Conservation (phyloP, 2,329 filamentous ascomycete genomes). For the Ambrosiella cleistominuta region DNA sequence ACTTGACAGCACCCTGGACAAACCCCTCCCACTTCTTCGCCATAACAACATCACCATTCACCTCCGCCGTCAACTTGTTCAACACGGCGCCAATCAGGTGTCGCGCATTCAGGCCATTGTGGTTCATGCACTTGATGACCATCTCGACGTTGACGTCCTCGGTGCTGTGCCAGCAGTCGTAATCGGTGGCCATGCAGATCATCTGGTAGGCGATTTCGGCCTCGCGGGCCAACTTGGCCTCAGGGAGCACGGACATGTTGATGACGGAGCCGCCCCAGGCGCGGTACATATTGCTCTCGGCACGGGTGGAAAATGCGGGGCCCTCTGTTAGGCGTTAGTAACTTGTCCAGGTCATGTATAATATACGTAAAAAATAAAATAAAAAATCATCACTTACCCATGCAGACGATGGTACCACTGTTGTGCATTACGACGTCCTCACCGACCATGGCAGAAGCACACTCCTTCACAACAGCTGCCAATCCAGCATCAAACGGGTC, state of each 20-base stretch:
- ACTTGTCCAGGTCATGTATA: neutral
- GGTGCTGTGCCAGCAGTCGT: constrained; percentile 87
- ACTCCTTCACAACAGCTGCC: constrained; percentile 58
- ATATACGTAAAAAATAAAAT: neutral
- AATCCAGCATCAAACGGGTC: constrained; percentile 80
- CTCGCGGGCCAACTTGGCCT: constrained; percentile 89
- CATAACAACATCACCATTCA: constrained; percentile 55
- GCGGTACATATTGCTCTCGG: constrained; percentile 90
- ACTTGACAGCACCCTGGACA: constrained; percentile 58
- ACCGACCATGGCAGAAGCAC: constrained; percentile 58
- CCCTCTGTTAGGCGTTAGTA: constrained; percentile 43
- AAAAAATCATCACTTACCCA: constrained; percentile 42
- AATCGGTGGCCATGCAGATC: constrained; percentile 99
- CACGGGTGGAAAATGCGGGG: constrained; percentile 93
- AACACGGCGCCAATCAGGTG: constrained; percentile 72
- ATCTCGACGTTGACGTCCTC: constrained; percentile 86
- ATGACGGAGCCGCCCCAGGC: constrained; percentile 86
- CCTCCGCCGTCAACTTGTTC: constrained; percentile 63
- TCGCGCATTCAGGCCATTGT: constrained; percentile 76
- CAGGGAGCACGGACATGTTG: constrained; percentile 93
- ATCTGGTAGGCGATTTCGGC: constrained; percentile 95
- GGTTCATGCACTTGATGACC: constrained; percentile 92
- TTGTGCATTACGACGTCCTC: constrained; percentile 75
- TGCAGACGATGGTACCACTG: constrained; percentile 73
- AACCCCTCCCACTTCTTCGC: constrained; percentile 69